These are phyloP conservation scores for Immersiella caudata DNA, from an alignment of 495 filamentous ascomycete species.

Conservation along the genomic window DNA sequence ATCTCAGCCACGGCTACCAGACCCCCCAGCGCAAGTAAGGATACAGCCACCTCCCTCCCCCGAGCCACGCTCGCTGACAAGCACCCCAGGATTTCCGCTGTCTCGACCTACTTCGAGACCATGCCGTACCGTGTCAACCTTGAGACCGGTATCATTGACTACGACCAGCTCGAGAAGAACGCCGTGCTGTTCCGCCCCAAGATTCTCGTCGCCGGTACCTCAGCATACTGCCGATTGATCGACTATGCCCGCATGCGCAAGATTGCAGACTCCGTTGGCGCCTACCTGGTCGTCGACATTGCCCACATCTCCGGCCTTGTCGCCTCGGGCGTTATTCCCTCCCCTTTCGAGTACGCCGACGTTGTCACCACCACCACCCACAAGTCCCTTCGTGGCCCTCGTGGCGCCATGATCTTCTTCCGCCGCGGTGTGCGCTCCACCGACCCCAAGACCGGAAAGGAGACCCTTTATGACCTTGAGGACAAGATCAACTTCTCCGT, in stretches of 20 bases:
- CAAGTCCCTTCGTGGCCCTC: constrained; percentile 97
- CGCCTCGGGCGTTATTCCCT: constrained; percentile 89
- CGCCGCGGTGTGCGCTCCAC: constrained; percentile 89
- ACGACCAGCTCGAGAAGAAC: constrained; percentile 88
- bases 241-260: constrained; percentile 97
- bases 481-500: constrained; percentile 98
- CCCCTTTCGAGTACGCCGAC: constrained; percentile 91
- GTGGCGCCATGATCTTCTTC: constrained; percentile 99
- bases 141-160: constrained; percentile 96
- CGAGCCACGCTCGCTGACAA: constrained; percentile 6
- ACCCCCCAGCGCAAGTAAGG: constrained; percentile 85
- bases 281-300: constrained; percentile 97
- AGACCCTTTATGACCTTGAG: constrained; percentile 91
- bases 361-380: constrained; percentile 99
- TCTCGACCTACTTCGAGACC: constrained; percentile 94
- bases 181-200: constrained; percentile 95
- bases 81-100: constrained; percentile 75
- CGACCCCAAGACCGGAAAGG: constrained; percentile 87
- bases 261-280: constrained; percentile 91
- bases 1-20: constrained; percentile 98
- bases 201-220: constrained; percentile 94
- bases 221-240: constrained; percentile 97
- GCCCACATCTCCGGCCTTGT: constrained; percentile 98
- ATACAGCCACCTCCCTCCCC: neutral
- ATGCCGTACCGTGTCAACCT: constrained; percentile 90